Evolutionary conservation across 805 yeast genomes (phyloP), one percentile per base, ranked within the genome.

Genomic region (Millerago galiae): DNA sequence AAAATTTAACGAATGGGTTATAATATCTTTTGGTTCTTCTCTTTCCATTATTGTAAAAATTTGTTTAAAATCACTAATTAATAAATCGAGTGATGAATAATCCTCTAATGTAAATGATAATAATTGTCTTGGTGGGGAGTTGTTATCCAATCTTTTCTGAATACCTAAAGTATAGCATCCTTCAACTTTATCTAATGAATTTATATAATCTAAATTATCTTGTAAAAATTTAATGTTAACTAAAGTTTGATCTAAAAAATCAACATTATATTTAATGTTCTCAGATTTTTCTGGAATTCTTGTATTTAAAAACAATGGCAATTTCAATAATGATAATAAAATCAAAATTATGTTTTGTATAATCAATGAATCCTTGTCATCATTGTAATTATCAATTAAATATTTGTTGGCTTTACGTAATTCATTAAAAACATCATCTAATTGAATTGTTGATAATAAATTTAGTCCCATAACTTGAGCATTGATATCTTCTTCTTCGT

Each of bases 401-500:
- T 68, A 68, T 2, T 39, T 46, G 1, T 69, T 55, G 1, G 74
- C 54, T 8, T 45, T 45, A 4, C 65, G 58, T 7, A 79, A 37
- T 10, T 58, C 58, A 0, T 35, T 28, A 6, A 53, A 3, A 3
- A 66, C 42, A n/a, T 45, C 51, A 10, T 46, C 46, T 3, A 58
- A 42, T 3, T 39, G 45, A 14, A 60, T 48, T 13, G 53, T 40
- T 49, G 63, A 52, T 2, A 66, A 64, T 31, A 71, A 62, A 46
- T 71, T 67, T 53, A 70, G 68, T 31, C 77, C 79, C 79, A 81
- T 77, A 12, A 70, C 68, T 50, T 81, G 75, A 2, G 83, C 74
- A 43, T 79, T 79, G 27, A 84, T 62, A 60, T 85, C 95, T 55
- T 84, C 93, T 53, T 82, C 93, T 54, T 83, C 88, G 48, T 74